Percentiles rank a stretch among this genome's conserved stretches.
phyloP scores from a whole-genome alignment of 2,329 filamentous ascomycete genomes.

The Dactylellina drechsleri region DNA sequence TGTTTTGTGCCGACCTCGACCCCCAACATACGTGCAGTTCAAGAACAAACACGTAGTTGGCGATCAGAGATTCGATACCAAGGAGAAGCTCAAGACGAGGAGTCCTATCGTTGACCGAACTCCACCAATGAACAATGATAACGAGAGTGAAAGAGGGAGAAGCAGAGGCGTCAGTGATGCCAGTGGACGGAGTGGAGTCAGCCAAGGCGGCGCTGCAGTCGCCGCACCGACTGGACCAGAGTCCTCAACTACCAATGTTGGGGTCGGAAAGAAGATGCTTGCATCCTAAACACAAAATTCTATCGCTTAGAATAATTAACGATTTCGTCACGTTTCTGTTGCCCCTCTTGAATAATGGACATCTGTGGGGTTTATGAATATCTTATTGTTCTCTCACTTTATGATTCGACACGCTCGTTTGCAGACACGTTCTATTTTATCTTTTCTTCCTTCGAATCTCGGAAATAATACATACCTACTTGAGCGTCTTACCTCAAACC shows the following conservation, averaged over 20 bases:
- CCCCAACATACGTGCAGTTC: slow-evolving; percentile 83
- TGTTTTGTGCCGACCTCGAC: slow-evolving; percentile 82
- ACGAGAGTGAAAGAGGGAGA: slow-evolving; percentile 36
- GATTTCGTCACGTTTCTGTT: slow-evolving; percentile 18
- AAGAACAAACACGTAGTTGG: slow-evolving; percentile 80
- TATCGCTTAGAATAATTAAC: slow-evolving; percentile 21
- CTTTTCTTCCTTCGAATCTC: slow-evolving; percentile 13
- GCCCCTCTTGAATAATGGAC: slow-evolving; percentile 22
- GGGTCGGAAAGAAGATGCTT: slow-evolving; percentile 46
- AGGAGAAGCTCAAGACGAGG: slow-evolving; percentile 43
- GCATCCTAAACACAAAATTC: slow-evolving; percentile 28
- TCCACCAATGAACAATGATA: slow-evolving; percentile 12
- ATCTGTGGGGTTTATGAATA: slow-evolving; percentile 32
- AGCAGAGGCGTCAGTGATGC: slow-evolving; percentile 50
- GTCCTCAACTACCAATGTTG: slow-evolving; percentile 26
- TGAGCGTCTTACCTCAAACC: neutral
- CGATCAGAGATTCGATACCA: slow-evolving; percentile 79
- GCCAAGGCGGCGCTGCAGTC: slow-evolving; percentile 40
- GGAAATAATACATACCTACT: slow-evolving; percentile 42
- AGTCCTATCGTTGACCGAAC: slow-evolving; percentile 37
- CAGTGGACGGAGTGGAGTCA: slow-evolving; percentile 17
- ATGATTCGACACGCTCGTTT: slow-evolving; percentile 52
- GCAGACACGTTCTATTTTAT: slow-evolving; percentile 17
- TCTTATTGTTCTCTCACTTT: slow-evolving; percentile 19
- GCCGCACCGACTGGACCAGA: slow-evolving; percentile 32